phyloP scores from a whole-genome alignment of 2,329 filamentous ascomycete genomes.

The Aspergillus spinulosporus region DNA sequence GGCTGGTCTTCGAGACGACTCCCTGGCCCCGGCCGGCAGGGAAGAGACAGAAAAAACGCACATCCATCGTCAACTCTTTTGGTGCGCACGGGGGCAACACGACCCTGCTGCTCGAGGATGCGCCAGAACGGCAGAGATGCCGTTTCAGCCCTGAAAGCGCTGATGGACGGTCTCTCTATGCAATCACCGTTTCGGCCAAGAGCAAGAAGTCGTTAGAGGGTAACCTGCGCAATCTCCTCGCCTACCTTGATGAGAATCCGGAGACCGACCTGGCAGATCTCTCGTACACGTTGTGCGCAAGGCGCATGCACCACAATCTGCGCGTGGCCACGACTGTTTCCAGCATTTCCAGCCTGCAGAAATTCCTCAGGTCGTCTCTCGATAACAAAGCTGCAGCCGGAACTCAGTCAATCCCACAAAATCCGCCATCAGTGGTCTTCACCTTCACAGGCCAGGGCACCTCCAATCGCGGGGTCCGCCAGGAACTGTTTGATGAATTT shows the following conservation, averaged over 20 bases:
- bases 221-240: slow-evolving; percentile 55
- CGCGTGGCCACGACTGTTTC: slow-evolving; percentile 4
- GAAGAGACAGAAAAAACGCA: slow-evolving; percentile 18
- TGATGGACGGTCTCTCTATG: slow-evolving; percentile 29
- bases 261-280: slow-evolving; percentile 54
- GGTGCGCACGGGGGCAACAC: slow-evolving; percentile 70
- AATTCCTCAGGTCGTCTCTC: no score
- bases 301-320: slow-evolving; percentile 37
- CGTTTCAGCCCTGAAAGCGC: slow-evolving; percentile 28
- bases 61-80: slow-evolving; percentile 62
- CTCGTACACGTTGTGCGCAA: slow-evolving; percentile 66
- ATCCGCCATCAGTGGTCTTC: slow-evolving; percentile 37
- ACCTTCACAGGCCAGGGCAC: slow-evolving; percentile 40
- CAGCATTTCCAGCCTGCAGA: not conserved
- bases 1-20: slow-evolving; percentile 45
- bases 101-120: slow-evolving; percentile 61
- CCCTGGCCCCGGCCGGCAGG: slow-evolving; percentile 26
- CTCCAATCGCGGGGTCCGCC: no score
- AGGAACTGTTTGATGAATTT: no score
- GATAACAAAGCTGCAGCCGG: no score
- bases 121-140: slow-evolving; percentile 46
- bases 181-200: slow-evolving; percentile 60
- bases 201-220: slow-evolving; percentile 41
- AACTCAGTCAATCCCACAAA: not conserved
- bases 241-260: slow-evolving; percentile 34